phyloP scores from a whole-genome alignment of 2,329 filamentous ascomycete genomes.

The Ascochyta viciae-villosae region DNA sequence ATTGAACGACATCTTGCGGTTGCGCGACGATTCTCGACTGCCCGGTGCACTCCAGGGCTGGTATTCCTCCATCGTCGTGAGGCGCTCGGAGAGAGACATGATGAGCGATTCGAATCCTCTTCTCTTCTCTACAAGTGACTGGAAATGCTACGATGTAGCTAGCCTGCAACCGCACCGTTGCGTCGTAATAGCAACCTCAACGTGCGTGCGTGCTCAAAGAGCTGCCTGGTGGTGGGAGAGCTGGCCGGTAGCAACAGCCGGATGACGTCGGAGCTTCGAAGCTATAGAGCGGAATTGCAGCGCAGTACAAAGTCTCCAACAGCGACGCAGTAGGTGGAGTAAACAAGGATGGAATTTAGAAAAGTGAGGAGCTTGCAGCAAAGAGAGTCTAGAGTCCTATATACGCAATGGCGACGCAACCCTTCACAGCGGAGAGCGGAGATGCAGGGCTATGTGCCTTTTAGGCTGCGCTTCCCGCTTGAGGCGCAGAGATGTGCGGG shows the following conservation, averaged over 20 bases:
- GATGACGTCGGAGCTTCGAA: constrained; percentile 9
- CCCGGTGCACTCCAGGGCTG: constrained; percentile 49
- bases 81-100: constrained; percentile 51
- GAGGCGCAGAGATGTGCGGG: constrained; percentile 24
- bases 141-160: not conserved
- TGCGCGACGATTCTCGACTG: constrained; percentile 46
- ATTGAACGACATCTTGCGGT: constrained; percentile 59
- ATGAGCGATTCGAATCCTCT: constrained; percentile 7
- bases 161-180: not conserved
- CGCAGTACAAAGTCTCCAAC: not conserved
- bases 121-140: not conserved
- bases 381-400: constrained; percentile 20
- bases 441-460: constrained; percentile 21
- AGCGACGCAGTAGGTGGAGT: not conserved
- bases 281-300: constrained; percentile 3
- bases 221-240: constrained; percentile 1
- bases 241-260: constrained; percentile 1
- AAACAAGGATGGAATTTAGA: not conserved
- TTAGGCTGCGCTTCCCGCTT: constrained; percentile 11
- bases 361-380: not conserved
- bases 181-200: constrained; percentile 2
- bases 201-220: constrained; percentile 9
- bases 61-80: constrained; percentile 52
- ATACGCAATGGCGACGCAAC: constrained; percentile 15
- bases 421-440: constrained; percentile 24